phyloP scores from a whole-genome alignment of 441 rosid species.

The Aquilaria agallochum region DNA sequence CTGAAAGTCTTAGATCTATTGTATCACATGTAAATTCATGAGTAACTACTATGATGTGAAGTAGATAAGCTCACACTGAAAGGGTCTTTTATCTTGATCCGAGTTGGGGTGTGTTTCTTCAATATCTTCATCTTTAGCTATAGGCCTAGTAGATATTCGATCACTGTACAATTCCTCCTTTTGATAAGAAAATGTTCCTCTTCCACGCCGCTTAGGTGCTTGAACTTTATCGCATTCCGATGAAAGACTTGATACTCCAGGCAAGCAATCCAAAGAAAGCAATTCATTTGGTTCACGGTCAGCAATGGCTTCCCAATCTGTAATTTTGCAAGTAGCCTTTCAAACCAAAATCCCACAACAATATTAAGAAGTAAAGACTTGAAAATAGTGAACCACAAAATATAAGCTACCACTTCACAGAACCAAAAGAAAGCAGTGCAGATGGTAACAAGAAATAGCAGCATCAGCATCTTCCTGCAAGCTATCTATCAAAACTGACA shows the following conservation, averaged over 20 bases:
- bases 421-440: not conserved
- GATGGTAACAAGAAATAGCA: not conserved
- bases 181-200: slow-evolving; percentile 77
- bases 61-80: slow-evolving; percentile 39
- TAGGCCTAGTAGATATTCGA: slow-evolving; percentile 22
- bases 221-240: slow-evolving; percentile 41
- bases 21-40: not conserved
- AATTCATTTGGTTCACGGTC: slow-evolving; percentile 58
- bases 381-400: not conserved
- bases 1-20: no score
- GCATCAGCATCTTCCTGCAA: not conserved
- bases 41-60: not conserved
- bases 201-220: slow-evolving; percentile 77
- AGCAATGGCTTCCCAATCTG: slow-evolving; percentile 92
- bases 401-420: not conserved
- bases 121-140: slow-evolving; percentile 35
- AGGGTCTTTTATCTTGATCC: slow-evolving; percentile 31
- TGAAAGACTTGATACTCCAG: slow-evolving; percentile 60
- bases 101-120: slow-evolving; percentile 24
- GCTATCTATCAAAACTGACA: no score
- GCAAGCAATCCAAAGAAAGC: slow-evolving; percentile 44
- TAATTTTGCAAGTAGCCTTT: slow-evolving; percentile 11
- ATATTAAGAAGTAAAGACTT: no score
- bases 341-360: slow-evolving; percentile 1
- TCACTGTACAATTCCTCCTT: slow-evolving; percentile 56